phyloP scores from a whole-genome alignment of 371 early-diverging fungal genomes.

The Basidiobolus meristosporus region DNA sequence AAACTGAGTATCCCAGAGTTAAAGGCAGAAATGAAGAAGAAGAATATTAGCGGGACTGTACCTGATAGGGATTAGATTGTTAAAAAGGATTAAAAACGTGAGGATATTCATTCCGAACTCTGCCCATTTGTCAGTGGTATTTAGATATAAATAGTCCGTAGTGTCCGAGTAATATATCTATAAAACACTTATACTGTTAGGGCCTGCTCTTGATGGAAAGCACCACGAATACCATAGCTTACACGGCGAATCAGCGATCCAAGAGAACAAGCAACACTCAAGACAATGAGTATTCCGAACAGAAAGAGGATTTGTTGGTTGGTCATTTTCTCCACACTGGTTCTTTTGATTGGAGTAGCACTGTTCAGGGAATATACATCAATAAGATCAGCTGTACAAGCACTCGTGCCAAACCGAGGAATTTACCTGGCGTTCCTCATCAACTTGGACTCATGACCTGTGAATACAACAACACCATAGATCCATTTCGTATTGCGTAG shows the following conservation, averaged over 20 bases:
- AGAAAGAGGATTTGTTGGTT: constrained; percentile 83
- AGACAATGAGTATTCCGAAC: constrained; percentile 62
- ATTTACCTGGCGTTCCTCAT: constrained; percentile 78
- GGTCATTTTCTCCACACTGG: constrained; percentile 70
- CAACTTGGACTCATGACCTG: constrained; percentile 80
- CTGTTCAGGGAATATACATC: no score
- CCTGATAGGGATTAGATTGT: constrained; percentile 81
- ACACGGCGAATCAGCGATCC: constrained; percentile 34
- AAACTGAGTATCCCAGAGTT: no score
- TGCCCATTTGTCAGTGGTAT: constrained; percentile 8
- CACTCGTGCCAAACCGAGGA: no score
- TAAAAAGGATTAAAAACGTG: constrained; percentile 75
- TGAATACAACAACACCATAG: constrained; percentile 67
- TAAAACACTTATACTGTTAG: no score
- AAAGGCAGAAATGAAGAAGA: no score
- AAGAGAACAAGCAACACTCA: constrained; percentile 70
- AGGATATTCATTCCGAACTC: constrained; percentile 54
- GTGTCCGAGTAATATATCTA: constrained; percentile 11
- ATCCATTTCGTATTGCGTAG: constrained; percentile 73
- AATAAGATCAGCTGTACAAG: no score
- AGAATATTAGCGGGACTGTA: constrained; percentile 3
- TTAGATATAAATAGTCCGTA: constrained; percentile 15
- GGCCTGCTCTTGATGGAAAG: constrained; percentile 8
- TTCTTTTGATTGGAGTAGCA: constrained; percentile 59
- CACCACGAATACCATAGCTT: not conserved